phyloP scores from a whole-genome alignment of 805 yeast genomes.

The Pichia scutulata region DNA sequence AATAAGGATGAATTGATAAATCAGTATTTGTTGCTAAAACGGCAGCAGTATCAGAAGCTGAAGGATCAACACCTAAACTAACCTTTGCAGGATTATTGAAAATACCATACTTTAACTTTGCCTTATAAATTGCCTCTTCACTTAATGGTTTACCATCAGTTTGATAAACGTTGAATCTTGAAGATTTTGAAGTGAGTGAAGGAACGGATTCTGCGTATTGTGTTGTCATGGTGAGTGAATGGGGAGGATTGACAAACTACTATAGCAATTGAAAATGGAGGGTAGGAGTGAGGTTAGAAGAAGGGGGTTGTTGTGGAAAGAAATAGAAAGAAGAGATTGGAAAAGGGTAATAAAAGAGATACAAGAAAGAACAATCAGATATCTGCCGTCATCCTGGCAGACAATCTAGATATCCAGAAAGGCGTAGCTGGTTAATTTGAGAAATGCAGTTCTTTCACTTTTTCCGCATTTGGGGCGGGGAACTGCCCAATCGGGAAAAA shows the following conservation, averaged over 20 bases:
- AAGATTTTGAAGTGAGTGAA: slow-evolving; percentile 23
- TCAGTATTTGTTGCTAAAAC: slow-evolving; percentile 63
- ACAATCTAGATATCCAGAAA: too few relatives aligned
- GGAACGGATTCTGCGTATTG: slow-evolving; percentile 21
- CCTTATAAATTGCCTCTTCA: slow-evolving; percentile 67
- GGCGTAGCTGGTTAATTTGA: background rate
- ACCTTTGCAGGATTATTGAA: slow-evolving; percentile 45
- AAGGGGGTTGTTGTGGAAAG: background rate
- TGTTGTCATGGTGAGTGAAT: background rate
- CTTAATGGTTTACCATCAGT: slow-evolving; percentile 64
- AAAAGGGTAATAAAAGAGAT: background rate
- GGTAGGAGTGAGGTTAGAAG: background rate
- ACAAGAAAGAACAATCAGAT: background rate
- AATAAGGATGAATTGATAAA: slow-evolving; percentile 57
- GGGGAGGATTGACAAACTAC: background rate
- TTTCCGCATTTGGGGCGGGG: background rate
- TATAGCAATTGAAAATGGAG: background rate
- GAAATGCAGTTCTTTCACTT: background rate
- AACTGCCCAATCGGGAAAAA: background rate
- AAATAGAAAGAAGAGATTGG: too few relatives aligned
- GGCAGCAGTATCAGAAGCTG: slow-evolving; percentile 73
- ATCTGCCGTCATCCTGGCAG: background rate
- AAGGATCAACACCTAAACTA: slow-evolving; percentile 55
- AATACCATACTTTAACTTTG: slow-evolving; percentile 62
- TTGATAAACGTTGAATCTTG: slow-evolving; percentile 47